phyloP scores from a whole-genome alignment of 2,329 filamentous ascomycete species.

The Diaporthe sp. region DNA sequence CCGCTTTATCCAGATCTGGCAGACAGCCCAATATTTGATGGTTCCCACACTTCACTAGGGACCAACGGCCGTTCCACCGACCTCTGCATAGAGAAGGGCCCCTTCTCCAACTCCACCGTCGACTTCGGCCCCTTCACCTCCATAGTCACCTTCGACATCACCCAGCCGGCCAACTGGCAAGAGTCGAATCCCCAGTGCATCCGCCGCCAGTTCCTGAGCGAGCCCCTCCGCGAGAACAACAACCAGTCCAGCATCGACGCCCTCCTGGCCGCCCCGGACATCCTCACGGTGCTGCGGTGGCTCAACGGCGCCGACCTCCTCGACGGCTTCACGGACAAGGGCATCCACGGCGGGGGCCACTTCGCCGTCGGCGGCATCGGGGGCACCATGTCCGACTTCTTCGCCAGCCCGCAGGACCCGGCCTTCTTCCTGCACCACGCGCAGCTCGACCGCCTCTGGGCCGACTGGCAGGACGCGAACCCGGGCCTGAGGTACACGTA shows the following conservation, averaged over 20 bases:
- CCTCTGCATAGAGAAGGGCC: conserved; percentile 46
- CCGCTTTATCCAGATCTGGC: conserved; percentile 31
- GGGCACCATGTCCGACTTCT: conserved; percentile 26
- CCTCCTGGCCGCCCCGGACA: conserved; percentile 42
- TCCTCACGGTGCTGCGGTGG: conserved; percentile 39
- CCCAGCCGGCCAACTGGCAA: conserved; percentile 39
- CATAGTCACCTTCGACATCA: conserved; percentile 40
- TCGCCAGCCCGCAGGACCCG: conserved; percentile 47
- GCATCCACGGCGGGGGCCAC: conserved; percentile 38
- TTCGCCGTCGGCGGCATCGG: conserved; percentile 37
- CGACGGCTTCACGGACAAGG: conserved; percentile 24
- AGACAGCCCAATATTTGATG: conserved; percentile 38
- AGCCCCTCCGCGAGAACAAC: conserved; percentile 10
- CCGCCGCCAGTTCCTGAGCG: conserved; percentile 39
- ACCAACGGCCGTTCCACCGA: conserved; percentile 34
- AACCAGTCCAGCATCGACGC: conserved; percentile 42
- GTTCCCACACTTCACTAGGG: conserved; percentile 31
- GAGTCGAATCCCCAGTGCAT: conserved; percentile 35
- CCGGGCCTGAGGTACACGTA: conserved; percentile 31
- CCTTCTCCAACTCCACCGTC: conserved; percentile 44
- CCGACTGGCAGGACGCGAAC: conserved; percentile 42
- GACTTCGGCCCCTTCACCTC: conserved; percentile 44
- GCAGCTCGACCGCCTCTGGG: conserved; percentile 47
- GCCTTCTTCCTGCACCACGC: conserved; percentile 53
- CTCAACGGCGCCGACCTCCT: conserved; percentile 32